Conservation (phyloP, 768 basidiomycete species). For the Pleurotus salmoneostramineus region DNA sequence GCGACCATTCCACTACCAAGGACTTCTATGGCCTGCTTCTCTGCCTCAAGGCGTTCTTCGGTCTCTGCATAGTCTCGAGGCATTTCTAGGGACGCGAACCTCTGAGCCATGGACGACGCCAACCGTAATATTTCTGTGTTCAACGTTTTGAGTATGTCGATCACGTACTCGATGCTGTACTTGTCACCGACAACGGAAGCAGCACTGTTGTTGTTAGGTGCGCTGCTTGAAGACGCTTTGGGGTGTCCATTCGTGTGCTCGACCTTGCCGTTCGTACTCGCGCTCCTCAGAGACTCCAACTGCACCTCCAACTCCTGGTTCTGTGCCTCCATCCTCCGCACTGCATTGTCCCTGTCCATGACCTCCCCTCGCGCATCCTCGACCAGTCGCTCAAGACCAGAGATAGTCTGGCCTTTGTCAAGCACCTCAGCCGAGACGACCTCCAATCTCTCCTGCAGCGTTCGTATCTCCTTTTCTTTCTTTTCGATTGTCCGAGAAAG, state of each 20-base stretch:
- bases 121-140: constrained; percentile 50
- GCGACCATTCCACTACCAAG: constrained; percentile 32
- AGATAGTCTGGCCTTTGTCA: background rate
- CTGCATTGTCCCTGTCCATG: background rate
- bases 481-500: constrained; percentile 2
- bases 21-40: constrained; percentile 23
- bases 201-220: background rate
- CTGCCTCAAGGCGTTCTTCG: constrained; percentile 20
- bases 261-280: background rate
- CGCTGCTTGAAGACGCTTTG: background rate
- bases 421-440: constrained; percentile 1
- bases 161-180: constrained; percentile 33
- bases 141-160: constrained; percentile 37
- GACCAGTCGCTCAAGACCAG: background rate
- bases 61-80: constrained; percentile 6
- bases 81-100: constrained; percentile 22
- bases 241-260: background rate
- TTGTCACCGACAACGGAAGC: background rate
- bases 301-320: background rate
- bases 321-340: background rate
- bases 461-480: constrained; percentile 5
- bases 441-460: background rate
- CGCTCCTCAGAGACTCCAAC: background rate
- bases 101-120: constrained; percentile 46
- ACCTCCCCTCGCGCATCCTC: constrained; percentile 1